Evolutionary conservation across 345 rosid species (phyloP), one percentile per base, ranked within the genome.

Genomic region (Turnera subulata): DNA sequence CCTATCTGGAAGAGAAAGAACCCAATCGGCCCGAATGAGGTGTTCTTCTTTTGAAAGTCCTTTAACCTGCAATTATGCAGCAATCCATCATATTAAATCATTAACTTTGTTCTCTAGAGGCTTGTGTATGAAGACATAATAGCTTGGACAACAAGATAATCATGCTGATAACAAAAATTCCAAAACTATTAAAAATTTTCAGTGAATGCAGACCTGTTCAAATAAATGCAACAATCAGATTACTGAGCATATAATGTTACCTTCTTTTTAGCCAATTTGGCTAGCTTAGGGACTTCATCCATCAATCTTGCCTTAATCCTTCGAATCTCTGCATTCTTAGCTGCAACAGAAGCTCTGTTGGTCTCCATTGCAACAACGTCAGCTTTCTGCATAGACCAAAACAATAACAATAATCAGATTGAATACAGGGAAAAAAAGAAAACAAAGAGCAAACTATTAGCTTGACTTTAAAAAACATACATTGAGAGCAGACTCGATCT

Each of bases 1-100:
- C 81, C 85, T 84, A 48, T 84, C 86, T 0, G 86, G 80, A 45
- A 86, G 25, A 0, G 68, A 63, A 59, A 86, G 76, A 68, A 89
- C 89, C 40, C 83, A 53, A 46, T 92, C 96, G 6, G 51, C 47
- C 4, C 89, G 87, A 12, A 80, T 63, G 37, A 76, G 71, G 66
- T 71, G 74, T 23, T 83, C 96, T 56, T 86, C 84, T 59, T 75
- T 78, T 1, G 95, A 73, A 40, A 83, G 77, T 57, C 96, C 89
- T 78, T 84, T 92, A 22, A 83, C 84, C 96, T 88, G 35, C 35
- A 29, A 29, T 4, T 29, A 29, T 0, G 51, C 43, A 29, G 12
- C 5, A 45, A 44, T 25, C 1, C 35, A 29, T 29, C 8, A 29
- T 29, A 8, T 8, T 29, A 29, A 29, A 29, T 29, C 8, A 8